Evolutionary conservation across 2,329 filamentous ascomycete genomes (phyloP).

Genomic region (Fusarium luffae): DNA sequence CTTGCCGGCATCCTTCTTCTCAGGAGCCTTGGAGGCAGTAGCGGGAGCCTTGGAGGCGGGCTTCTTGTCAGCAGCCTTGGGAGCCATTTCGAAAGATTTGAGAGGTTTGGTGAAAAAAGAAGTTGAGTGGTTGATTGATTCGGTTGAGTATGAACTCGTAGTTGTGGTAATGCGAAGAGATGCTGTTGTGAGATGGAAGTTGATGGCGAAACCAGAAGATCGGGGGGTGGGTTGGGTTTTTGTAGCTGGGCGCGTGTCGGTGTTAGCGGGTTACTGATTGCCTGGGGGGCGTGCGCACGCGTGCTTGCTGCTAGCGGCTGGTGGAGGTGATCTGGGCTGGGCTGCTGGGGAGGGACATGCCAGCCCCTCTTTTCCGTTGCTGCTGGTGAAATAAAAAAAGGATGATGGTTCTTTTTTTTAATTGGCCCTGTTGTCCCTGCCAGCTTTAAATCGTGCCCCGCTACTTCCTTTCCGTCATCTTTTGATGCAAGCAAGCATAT

Average conservation of each 20-base stretch:
- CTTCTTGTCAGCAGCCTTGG: constrained; percentile 99
- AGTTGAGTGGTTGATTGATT: constrained; percentile 10
- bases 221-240: constrained; percentile 66
- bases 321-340: constrained; percentile 37
- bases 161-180: constrained; percentile 47
- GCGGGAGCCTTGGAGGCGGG: constrained; percentile 96
- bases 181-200: constrained; percentile 54
- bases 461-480: constrained; percentile 23
- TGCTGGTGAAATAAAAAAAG: constrained; percentile 34
- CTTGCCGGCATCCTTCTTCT: constrained; percentile 99
- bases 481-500: constrained; percentile 6
- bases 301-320: constrained; percentile 33
- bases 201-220: constrained; percentile 60
- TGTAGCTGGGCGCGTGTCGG: constrained; percentile 68
- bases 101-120: constrained; percentile 20
- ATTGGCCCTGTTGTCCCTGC: constrained; percentile 15
- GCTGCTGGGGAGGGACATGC: constrained; percentile 29
- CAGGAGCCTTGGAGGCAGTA: constrained; percentile 74
- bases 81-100: constrained; percentile 76
- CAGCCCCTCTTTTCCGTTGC: constrained; percentile 35
- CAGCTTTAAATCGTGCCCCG: constrained; percentile 2
- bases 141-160: constrained; percentile 32
- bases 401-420: constrained; percentile 37
- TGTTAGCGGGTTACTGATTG: constrained; percentile 69
- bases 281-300: constrained; percentile 43